A percentile compares a stretch with the other conserved stretches of the same genome.
Evolutionary conservation across 2,329 filamentous ascomycete genomes (phyloP).

Genomic region (Cladosporium colombiae): DNA sequence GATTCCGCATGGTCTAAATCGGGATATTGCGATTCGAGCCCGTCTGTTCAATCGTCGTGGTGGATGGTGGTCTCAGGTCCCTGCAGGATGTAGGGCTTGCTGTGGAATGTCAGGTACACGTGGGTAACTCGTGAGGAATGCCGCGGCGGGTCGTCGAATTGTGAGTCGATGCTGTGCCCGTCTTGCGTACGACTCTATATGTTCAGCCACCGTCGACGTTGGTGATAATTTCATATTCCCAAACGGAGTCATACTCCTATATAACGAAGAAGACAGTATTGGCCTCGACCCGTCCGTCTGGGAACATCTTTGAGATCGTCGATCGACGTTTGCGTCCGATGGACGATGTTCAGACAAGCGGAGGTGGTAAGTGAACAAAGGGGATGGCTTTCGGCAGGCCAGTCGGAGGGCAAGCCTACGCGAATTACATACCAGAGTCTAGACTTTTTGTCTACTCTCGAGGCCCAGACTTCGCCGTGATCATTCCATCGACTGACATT

Average conservation of each 20-base stretch:
- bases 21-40: not conserved
- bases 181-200: not conserved
- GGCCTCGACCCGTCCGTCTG: constrained; percentile 1
- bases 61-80: constrained; percentile 19
- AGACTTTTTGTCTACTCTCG: not conserved
- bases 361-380: constrained; percentile 10
- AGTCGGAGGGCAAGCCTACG: not conserved
- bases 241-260: constrained; percentile 6
- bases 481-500: not conserved
- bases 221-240: not conserved
- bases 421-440: constrained; percentile 11
- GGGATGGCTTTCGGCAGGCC: not conserved
- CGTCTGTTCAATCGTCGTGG: constrained; percentile 6
- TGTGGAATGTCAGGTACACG: constrained; percentile 18
- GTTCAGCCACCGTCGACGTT: constrained; percentile 1
- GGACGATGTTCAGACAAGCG: constrained; percentile 3
- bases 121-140: constrained; percentile 14
- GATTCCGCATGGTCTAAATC: constrained; percentile 21
- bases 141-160: not conserved
- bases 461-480: not conserved
- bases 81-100: constrained; percentile 12
- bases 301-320: constrained; percentile 10
- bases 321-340: constrained; percentile 18
- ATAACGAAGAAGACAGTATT: not conserved
- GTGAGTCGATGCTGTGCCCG: not conserved